Evolutionary conservation across 2,329 filamentous ascomycete genomes (phyloP), one percentile per base, ranked within the genome.

Genomic region (Fusarium paranaense): DNA sequence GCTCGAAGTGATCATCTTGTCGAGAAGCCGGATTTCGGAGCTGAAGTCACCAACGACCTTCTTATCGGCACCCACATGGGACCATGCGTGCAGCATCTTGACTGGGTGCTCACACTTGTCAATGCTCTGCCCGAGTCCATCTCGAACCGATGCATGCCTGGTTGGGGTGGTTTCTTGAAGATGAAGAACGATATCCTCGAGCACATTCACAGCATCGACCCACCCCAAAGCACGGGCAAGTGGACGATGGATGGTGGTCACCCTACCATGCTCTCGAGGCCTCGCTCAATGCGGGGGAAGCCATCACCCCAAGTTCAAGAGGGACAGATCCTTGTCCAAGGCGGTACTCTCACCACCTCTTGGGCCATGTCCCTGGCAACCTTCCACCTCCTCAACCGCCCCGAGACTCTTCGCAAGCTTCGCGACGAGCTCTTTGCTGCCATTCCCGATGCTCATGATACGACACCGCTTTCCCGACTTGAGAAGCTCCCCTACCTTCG

Each of bases 401-500:
- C 80, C 0, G 69, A 71, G 32, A 79, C 78, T 11, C 75, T 83
- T 20, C 76, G 74, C 30, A 78, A 75, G 61, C 78, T 83, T 16
- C 80, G 81, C n/a, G 80, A 82, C 64, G 82, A 83, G 69, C 78
- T 84, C 10, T 81, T 81, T 54, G 78, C 73, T 5, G 80, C 79
- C 6, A 80, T 83, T 11, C 80, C 82, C 2, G 73, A 83, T 45
- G 73, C 78, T 13, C 67, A 79, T 50, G 76, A 80, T 56, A 63
- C 74, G 3, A 67, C 78, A 6, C 72, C 81, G 7, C 69, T 82
- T 14, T 75, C 80, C 4, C 70, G 74, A 50, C 74, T 84, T 2
- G 81, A 83, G 63, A 79, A 71, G 45, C 75, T 85, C 32, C 83
- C 83, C 0, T 89, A 88, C 70, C 82, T 89, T 30, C 79, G 83